Evolutionary conservation across 805 yeast genomes (phyloP).

Genomic region (Yueomyces sinensis): DNA sequence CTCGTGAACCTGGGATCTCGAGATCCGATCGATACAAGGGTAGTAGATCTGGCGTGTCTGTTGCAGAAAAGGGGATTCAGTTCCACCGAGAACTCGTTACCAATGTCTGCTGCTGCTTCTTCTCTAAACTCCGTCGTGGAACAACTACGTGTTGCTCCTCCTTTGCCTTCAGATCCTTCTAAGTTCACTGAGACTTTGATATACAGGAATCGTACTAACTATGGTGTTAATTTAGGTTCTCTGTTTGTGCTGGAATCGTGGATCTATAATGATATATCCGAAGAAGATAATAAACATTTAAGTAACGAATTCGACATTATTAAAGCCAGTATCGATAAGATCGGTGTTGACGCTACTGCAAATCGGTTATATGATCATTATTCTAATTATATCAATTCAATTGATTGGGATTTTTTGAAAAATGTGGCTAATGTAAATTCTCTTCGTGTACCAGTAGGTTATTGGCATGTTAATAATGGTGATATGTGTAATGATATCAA

Average conservation of each 20-base stretch:
- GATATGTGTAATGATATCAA: conserved; percentile 31
- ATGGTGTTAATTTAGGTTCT: conserved; percentile 81
- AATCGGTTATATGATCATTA: conserved; percentile 51
- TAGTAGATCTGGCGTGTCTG: too few species aligned
- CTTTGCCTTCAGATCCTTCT: neutral
- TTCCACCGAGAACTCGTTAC: too few species aligned
- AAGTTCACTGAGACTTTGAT: conserved; percentile 20
- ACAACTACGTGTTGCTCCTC: too few species aligned
- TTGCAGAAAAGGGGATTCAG: too few species aligned
- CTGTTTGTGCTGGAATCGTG: conserved; percentile 70
- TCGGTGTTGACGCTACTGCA: conserved; percentile 44
- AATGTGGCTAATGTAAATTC: conserved; percentile 55
- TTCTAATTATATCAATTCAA: conserved; percentile 42
- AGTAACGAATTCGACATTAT: conserved; percentile 69
- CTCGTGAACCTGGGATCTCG: too few species aligned
- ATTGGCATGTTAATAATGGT: conserved; percentile 73
- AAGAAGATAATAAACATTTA: conserved; percentile 29
- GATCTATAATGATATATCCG: conserved; percentile 53
- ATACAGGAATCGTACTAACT: conserved; percentile 48
- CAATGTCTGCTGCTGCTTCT: too few species aligned
- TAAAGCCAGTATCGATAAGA: conserved; percentile 29
- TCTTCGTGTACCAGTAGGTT: conserved; percentile 80
- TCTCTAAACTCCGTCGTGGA: too few species aligned
- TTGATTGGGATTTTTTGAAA: conserved; percentile 71
- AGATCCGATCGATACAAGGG: too few species aligned